Evolutionary conservation across 2,329 filamentous ascomycete genomes (phyloP).

Genomic region (Ustilaginoidea virens): DNA sequence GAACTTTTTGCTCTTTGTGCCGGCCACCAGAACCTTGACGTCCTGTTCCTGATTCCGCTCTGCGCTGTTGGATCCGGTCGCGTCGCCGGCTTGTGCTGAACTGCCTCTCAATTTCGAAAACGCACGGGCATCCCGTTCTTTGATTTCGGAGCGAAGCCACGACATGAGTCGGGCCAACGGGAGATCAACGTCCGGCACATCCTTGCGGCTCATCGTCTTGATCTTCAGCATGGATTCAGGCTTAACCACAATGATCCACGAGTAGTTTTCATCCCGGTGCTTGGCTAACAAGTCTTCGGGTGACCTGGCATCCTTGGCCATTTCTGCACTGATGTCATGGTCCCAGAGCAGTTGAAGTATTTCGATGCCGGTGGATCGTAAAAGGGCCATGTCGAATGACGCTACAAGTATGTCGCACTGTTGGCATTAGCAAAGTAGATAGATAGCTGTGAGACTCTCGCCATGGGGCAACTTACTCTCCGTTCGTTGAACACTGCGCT

Average conservation of each 20-base stretch:
- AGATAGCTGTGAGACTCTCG: too few species aligned
- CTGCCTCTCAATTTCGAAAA: slow-evolving; percentile 25
- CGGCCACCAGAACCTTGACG: slow-evolving; percentile 70
- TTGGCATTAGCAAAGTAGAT: background rate
- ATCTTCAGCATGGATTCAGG: slow-evolving; percentile 63
- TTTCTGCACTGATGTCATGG: slow-evolving; percentile 73
- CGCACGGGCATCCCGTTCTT: slow-evolving; percentile 56
- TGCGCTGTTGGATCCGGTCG: slow-evolving; percentile 7
- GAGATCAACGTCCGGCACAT: slow-evolving; percentile 61
- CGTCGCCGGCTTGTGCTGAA: slow-evolving; percentile 14
- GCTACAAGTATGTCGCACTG: slow-evolving; percentile 85
- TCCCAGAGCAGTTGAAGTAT: slow-evolving; percentile 68
- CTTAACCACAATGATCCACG: slow-evolving; percentile 83
- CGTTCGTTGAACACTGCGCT: slow-evolving; percentile 44
- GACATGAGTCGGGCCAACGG: slow-evolving; percentile 55
- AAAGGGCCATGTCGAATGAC: slow-evolving; percentile 64
- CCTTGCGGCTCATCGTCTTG: slow-evolving; percentile 61
- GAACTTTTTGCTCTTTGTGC: slow-evolving; percentile 79
- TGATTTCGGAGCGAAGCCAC: slow-evolving; percentile 70
- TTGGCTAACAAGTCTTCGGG: slow-evolving; percentile 65
- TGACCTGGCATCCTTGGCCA: slow-evolving; percentile 64
- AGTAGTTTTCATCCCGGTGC: slow-evolving; percentile 63
- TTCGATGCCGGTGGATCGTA: slow-evolving; percentile 62
- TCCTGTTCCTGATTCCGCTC: slow-evolving; percentile 43
- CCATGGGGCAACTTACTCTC: slow-evolving; percentile 49